Evolutionary conservation across 2,329 filamentous ascomycete genomes (phyloP).

Genomic region (Sporothrix inflata): DNA sequence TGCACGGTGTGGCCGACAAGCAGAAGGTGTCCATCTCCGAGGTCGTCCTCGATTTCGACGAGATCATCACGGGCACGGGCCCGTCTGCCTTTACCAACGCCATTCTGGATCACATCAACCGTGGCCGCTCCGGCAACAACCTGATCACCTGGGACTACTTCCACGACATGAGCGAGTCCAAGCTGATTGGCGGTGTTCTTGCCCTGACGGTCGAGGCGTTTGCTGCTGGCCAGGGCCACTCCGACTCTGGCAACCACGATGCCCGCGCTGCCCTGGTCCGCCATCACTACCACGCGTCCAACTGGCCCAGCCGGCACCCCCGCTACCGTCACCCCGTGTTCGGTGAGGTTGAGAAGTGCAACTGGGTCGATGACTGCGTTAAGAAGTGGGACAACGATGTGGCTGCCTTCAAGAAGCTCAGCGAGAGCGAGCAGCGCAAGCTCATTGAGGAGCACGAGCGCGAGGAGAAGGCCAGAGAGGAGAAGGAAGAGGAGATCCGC

Average conservation of each 20-base stretch:
- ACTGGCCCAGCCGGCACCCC: slow-evolving; percentile 69
- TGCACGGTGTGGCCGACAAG: slow-evolving; percentile 60
- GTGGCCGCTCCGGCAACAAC: slow-evolving; percentile 43
- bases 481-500: slow-evolving; percentile 35
- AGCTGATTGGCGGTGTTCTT: slow-evolving; percentile 64
- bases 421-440: slow-evolving; percentile 62
- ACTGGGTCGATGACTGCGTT: slow-evolving; percentile 69
- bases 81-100: slow-evolving; percentile 71
- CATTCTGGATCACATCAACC: slow-evolving; percentile 66
- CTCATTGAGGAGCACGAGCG: slow-evolving; percentile 46
- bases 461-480: slow-evolving; percentile 38
- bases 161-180: slow-evolving; percentile 68
- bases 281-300: slow-evolving; percentile 75
- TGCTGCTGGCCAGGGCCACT: slow-evolving; percentile 73
- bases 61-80: slow-evolving; percentile 73
- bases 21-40: slow-evolving; percentile 63
- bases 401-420: slow-evolving; percentile 60
- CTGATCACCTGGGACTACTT: slow-evolving; percentile 65
- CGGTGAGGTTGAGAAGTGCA: slow-evolving; percentile 71
- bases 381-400: slow-evolving; percentile 67
- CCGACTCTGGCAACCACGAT: slow-evolving; percentile 71
- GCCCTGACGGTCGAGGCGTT: slow-evolving; percentile 73
- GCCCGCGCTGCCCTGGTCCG: slow-evolving; percentile 68
- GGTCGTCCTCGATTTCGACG: slow-evolving; percentile 70
- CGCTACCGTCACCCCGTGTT: slow-evolving; percentile 69